These are phyloP conservation scores for Fusarium avenaceum DNA, from an alignment of 2,329 filamentous ascomycete species.

Conservation along the genomic window DNA sequence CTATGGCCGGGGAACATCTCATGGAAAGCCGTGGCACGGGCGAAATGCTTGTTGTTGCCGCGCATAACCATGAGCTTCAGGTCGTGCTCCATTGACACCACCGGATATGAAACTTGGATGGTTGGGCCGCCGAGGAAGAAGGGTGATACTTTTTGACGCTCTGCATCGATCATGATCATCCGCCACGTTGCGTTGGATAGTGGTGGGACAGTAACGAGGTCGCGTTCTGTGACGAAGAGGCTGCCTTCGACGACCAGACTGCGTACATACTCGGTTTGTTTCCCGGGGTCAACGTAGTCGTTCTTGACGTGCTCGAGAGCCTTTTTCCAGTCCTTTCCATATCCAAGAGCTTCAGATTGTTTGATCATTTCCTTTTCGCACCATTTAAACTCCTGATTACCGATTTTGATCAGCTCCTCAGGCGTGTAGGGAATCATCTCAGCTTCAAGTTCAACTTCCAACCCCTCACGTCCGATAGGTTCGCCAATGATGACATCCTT, in stretches of 20 bases:
- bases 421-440: conserved; percentile 38
- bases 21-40: conserved; percentile 27
- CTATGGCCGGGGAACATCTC: conserved; percentile 38
- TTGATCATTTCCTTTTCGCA: conserved; percentile 40
- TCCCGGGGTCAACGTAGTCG: conserved; percentile 34
- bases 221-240: conserved; percentile 33
- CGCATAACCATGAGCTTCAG: conserved; percentile 39
- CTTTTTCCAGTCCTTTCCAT: conserved; percentile 36
- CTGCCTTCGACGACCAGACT: conserved; percentile 34
- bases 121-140: conserved; percentile 33
- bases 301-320: conserved; percentile 36
- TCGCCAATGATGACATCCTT: conserved; percentile 26
- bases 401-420: conserved; percentile 34
- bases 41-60: conserved; percentile 36
- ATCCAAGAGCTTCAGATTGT: conserved; percentile 27
- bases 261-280: conserved; percentile 29
- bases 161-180: conserved; percentile 36
- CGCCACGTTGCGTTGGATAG: conserved; percentile 39
- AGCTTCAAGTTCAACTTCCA: conserved; percentile 34
- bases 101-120: conserved; percentile 33
- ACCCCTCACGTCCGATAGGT: conserved; percentile 27
- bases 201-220: conserved; percentile 27
- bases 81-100: conserved; percentile 32
- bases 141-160: conserved; percentile 26
- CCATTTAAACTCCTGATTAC: conserved; percentile 36